Evolutionary conservation across 1,284 basidiomycete genomes (phyloP).

Genomic region (Trametes versicolor): DNA sequence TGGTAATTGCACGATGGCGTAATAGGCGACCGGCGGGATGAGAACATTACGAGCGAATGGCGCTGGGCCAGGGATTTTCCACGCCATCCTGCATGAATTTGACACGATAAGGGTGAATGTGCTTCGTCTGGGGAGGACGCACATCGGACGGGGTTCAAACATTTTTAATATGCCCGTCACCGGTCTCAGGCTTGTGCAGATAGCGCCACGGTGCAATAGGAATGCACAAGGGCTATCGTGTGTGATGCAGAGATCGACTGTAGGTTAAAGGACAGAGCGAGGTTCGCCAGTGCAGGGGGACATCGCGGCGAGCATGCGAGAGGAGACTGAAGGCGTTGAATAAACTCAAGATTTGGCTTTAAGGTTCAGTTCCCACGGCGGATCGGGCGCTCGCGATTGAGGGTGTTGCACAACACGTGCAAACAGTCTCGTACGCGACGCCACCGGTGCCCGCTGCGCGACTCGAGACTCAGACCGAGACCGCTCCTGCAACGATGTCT

Average conservation of each 20-base stretch:
- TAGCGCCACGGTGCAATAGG: neutral
- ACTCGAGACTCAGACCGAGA: neutral
- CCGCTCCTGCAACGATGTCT: constrained; percentile 31
- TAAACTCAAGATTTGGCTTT: constrained; percentile 24
- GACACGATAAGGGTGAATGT: neutral
- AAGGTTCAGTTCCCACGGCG: constrained; percentile 23
- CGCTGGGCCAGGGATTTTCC: constrained; percentile 1
- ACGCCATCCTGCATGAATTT: neutral
- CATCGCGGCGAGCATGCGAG: neutral
- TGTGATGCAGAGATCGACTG: neutral
- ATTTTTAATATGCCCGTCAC: neutral
- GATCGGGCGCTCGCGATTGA: constrained; percentile 9
- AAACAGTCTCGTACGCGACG: constrained; percentile 21
- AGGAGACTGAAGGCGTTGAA: constrained; percentile 14
- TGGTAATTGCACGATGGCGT: constrained; percentile 12
- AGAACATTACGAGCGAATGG: constrained; percentile 6
- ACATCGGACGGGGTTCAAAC: neutral
- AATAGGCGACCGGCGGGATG: constrained; percentile 1
- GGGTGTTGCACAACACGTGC: constrained; percentile 24
- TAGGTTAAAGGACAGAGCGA: constrained; percentile 8
- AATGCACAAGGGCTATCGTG: neutral
- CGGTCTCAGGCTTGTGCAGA: neutral
- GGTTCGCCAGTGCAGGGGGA: neutral
- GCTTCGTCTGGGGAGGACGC: neutral
- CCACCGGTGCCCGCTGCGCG: neutral